Conservation (phyloP, 2,329 filamentous ascomycete species). For the Scytalidium lignicola region DNA sequence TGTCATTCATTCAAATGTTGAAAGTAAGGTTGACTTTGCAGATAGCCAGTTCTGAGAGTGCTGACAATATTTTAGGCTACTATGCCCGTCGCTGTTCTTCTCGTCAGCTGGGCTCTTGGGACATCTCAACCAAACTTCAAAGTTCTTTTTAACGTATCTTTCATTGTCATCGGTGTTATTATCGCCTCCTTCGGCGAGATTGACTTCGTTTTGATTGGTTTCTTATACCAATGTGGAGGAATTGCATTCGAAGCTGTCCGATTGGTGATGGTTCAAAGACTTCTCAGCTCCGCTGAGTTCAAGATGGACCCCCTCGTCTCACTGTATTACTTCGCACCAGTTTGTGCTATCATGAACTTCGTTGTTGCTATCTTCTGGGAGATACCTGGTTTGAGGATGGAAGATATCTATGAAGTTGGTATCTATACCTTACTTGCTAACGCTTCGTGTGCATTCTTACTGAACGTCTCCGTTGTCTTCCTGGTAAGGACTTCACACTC, state of each 20-base stretch:
- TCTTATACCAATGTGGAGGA: slow-evolving; percentile 71
- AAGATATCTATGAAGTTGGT: slow-evolving; percentile 66
- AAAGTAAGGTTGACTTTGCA: slow-evolving; percentile 51
- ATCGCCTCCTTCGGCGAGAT: slow-evolving; percentile 94
- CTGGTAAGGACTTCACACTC: slow-evolving; percentile 50
- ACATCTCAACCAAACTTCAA: slow-evolving; percentile 77
- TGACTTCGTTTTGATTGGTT: slow-evolving; percentile 75
- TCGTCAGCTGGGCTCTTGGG: slow-evolving; percentile 82
- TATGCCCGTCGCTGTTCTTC: slow-evolving; percentile 83
- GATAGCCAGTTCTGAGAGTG: too few relatives aligned
- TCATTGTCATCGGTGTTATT: slow-evolving; percentile 88
- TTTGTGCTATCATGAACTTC: slow-evolving; percentile 76
- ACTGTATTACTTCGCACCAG: slow-evolving; percentile 81
- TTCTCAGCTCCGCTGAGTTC: slow-evolving; percentile 74
- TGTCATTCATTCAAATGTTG: slow-evolving; percentile 97
- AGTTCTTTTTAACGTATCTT: slow-evolving; percentile 82
- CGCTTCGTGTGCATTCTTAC: slow-evolving; percentile 69
- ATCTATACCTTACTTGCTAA: slow-evolving; percentile 67
- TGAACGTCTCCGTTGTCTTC: slow-evolving; percentile 81
- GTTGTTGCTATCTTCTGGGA: slow-evolving; percentile 66
- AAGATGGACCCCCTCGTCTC: slow-evolving; percentile 89
- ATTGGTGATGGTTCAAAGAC: slow-evolving; percentile 75
- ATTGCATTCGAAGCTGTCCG: slow-evolving; percentile 76
- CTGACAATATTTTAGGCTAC: slow-evolving; percentile 58
- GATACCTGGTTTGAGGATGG: slow-evolving; percentile 60